Evolutionary conservation across 768 basidiomycete species (phyloP), one percentile per base, ranked within the genome.

Genomic region (Mycena capillaripes): DNA sequence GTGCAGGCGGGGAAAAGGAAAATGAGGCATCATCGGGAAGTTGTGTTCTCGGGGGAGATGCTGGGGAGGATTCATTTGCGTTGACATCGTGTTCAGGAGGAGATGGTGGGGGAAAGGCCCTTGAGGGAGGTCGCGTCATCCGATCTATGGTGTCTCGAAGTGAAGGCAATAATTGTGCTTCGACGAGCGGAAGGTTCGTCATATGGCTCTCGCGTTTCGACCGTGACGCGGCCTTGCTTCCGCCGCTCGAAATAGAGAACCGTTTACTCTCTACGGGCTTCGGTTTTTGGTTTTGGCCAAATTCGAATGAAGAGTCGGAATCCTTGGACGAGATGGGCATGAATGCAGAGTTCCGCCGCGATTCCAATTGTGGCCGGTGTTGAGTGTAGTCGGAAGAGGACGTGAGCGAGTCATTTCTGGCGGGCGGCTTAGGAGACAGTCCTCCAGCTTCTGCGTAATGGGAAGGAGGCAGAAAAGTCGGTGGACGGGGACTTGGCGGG

Each of bases 71-170:
- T 7, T 69, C 64, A 30, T 60, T 36, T 23, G 72, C 53, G 40
- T 65, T 23, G 63, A 66, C 16, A 40, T 69, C 53, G 58, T 53
- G 70, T 17, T 75, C 67, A 10, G 79, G 76, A 30, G 66, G 50
- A 11, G 61, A 66, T 40, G 58, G 3, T 11, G 66, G 23, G 4
- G n/a, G 5, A 76, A 77, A 14, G 73, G 69, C 70, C 68, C 64
- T 66, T 81, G 81, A 46, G 1, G 89, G 88, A 17, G 86, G 82
- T 61, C 86, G 83, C 3, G 93, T 94, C 93, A 94, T 95, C 55
- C 89, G 88, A 75, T 91, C 88, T 42, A 95, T 87, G 0, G 93
- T 95, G 66, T 94, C 93, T 48, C 89, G 86, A 40, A 95, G 83
- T 21, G 92, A 91, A 11, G 93, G 93, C 42, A 94, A 79, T 5